These are phyloP conservation scores for Diaporthe amygdali DNA, from an alignment of 2,329 filamentous ascomycete species.

Conservation along the genomic window DNA sequence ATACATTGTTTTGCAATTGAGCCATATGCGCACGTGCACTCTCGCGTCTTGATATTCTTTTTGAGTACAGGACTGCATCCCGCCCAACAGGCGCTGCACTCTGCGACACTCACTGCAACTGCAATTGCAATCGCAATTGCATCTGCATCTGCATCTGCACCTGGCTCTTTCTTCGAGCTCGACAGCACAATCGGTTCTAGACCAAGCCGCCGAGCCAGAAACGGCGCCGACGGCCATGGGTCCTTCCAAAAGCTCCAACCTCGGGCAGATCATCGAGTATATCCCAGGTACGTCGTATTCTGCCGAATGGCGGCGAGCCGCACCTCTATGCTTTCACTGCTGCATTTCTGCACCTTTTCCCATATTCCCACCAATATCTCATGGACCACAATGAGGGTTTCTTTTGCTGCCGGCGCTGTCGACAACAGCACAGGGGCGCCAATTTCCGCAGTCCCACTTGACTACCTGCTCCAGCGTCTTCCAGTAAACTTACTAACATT, in stretches of 20 bases:
- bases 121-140: not conserved
- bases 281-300: slow-evolving; percentile 75
- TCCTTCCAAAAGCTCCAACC: slow-evolving; percentile 57
- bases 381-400: not conserved
- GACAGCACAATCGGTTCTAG: not conserved
- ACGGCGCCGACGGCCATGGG: slow-evolving; percentile 48
- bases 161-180: not conserved
- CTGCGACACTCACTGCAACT: not conserved
- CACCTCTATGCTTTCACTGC: not conserved
- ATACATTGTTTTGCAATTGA: not conserved
- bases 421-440: not conserved
- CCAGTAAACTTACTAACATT: slow-evolving; percentile 43
- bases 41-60: not conserved
- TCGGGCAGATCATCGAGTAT: slow-evolving; percentile 94
- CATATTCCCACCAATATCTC: slow-evolving; percentile 9
- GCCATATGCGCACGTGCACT: not conserved
- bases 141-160: not conserved
- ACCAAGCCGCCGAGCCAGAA: slow-evolving; percentile 34
- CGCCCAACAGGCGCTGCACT: not conserved
- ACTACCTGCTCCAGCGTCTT: slow-evolving; percentile 29
- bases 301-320: slow-evolving; percentile 19
- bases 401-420: not conserved
- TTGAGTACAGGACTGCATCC: not conserved
- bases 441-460: slow-evolving; percentile 21
- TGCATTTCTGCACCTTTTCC: not conserved